phyloP scores from a whole-genome alignment of 257 asterid genomes.

The Apocynum venetum region DNA sequence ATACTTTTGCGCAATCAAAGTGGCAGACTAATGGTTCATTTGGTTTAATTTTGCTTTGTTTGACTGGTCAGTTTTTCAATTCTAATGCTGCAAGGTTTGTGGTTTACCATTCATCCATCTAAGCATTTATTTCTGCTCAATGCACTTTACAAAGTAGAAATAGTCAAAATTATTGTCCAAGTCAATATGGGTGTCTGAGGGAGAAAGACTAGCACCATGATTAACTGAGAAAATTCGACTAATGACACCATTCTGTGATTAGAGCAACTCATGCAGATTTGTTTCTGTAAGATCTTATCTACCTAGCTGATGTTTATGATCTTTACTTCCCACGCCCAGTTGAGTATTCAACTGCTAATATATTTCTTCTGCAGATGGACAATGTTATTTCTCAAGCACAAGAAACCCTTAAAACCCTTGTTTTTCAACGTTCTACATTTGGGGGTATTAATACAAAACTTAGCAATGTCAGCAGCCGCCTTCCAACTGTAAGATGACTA shows the following conservation, averaged over 20 bases:
- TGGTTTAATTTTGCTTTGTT: neutral
- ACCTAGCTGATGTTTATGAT: neutral
- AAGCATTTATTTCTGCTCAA: neutral
- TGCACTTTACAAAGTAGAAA: too few species aligned
- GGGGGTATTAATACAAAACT: slow-evolving; percentile 88
- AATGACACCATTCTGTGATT: neutral
- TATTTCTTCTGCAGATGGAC: slow-evolving; percentile 64
- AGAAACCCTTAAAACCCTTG: slow-evolving; percentile 80
- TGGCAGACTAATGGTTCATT: neutral
- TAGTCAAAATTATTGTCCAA: neutral
- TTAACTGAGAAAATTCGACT: neutral
- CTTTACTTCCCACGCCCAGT: neutral
- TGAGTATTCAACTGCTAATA: slow-evolving; percentile 9
- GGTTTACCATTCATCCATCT: neutral
- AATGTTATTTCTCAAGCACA: slow-evolving; percentile 92
- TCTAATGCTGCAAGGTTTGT: neutral
- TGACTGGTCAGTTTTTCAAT: neutral
- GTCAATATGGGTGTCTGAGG: neutral
- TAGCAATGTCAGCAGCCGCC: slow-evolving; percentile 93
- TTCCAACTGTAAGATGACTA: slow-evolving; percentile 67
- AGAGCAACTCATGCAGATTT: neutral
- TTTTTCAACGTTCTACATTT: slow-evolving; percentile 87
- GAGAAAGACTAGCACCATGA: neutral
- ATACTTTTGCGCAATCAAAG: neutral
- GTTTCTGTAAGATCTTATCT: neutral